Conservation (phyloP, 2,329 filamentous ascomycete genomes). For the Leptographium wingfieldii region DNA sequence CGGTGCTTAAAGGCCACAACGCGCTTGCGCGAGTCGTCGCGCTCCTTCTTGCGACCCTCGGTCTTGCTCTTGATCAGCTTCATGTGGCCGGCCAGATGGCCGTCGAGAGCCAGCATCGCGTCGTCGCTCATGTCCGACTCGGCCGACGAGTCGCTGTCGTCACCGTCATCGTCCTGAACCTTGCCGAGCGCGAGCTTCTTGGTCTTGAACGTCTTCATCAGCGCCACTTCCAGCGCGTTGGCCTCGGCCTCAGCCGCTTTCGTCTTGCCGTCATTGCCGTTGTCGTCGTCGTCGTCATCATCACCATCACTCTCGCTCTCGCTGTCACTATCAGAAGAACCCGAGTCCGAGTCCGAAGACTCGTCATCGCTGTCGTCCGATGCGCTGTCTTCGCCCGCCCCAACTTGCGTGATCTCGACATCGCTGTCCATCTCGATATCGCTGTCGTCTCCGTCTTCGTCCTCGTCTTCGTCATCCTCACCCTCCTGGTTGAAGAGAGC, state of each 20-base stretch:
- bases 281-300: neutral
- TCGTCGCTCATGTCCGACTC: conserved; percentile 88
- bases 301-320: conserved; percentile 21
- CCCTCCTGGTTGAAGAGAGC: conserved; percentile 62
- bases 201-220: conserved; percentile 48
- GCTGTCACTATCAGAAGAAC: conserved; percentile 9
- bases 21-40: conserved; percentile 75
- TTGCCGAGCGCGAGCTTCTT: conserved; percentile 42
- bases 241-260: neutral
- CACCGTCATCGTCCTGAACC: conserved; percentile 34
- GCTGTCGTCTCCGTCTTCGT: conserved; percentile 28
- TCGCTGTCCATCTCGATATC: conserved; percentile 27
- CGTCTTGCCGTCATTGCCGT: conserved; percentile 35
- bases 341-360: conserved; percentile 25
- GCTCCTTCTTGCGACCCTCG: conserved; percentile 65
- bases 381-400: conserved; percentile 25
- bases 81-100: conserved; percentile 75
- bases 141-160: conserved; percentile 32
- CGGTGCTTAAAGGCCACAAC: conserved; percentile 93
- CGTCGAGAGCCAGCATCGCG: conserved; percentile 84
- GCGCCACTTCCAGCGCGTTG: conserved; percentile 51
- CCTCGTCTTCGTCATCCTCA: conserved; percentile 34
- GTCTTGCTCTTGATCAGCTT: conserved; percentile 54
- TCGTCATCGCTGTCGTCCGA: conserved; percentile 23
- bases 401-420: conserved; percentile 33